These are phyloP conservation scores for Dactylis glomerata DNA, from an alignment of 176 grass and related monocot species.

Conservation along the genomic window DNA sequence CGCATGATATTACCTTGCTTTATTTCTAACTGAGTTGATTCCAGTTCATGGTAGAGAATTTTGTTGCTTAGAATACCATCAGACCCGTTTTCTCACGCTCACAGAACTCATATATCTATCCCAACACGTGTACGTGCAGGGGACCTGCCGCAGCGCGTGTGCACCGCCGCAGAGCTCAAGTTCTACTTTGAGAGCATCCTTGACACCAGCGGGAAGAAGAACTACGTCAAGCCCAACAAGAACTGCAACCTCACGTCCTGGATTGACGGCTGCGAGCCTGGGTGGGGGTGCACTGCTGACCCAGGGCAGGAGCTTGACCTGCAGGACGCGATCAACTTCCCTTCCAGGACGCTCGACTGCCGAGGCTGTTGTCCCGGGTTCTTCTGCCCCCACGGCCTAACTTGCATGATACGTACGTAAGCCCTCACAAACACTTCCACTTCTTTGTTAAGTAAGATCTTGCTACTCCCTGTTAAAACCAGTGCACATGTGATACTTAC, in stretches of 20 bases:
- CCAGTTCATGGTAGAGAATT: too few relatives aligned
- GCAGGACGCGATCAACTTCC: slow-evolving; percentile 49
- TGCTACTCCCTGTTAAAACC: too few relatives aligned
- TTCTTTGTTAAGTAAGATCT: neutral
- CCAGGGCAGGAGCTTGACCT: slow-evolving; percentile 38
- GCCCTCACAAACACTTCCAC: neutral
- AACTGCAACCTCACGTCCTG: slow-evolving; percentile 93
- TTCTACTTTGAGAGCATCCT: slow-evolving; percentile 87
- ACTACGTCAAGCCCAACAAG: slow-evolving; percentile 76
- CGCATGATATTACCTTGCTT: too few relatives aligned
- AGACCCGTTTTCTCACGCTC: too few relatives aligned
- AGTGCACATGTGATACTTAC: neutral
- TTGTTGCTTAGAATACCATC: too few relatives aligned
- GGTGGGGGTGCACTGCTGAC: slow-evolving; percentile 62
- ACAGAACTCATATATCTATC: too few relatives aligned
- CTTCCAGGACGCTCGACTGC: slow-evolving; percentile 46
- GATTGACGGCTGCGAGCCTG: slow-evolving; percentile 80
- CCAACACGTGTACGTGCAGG: too few relatives aligned
- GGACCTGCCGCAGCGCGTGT: slow-evolving; percentile 62
- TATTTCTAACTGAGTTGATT: too few relatives aligned
- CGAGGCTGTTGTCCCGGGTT: slow-evolving; percentile 72
- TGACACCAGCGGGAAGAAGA: slow-evolving; percentile 49
- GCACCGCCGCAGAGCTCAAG: slow-evolving; percentile 82
- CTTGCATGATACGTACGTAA: slow-evolving; percentile 97
- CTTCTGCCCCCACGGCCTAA: slow-evolving; percentile 87